phyloP scores from a whole-genome alignment of 2,329 filamentous ascomycete genomes.

The Aspergillus fischeri region DNA sequence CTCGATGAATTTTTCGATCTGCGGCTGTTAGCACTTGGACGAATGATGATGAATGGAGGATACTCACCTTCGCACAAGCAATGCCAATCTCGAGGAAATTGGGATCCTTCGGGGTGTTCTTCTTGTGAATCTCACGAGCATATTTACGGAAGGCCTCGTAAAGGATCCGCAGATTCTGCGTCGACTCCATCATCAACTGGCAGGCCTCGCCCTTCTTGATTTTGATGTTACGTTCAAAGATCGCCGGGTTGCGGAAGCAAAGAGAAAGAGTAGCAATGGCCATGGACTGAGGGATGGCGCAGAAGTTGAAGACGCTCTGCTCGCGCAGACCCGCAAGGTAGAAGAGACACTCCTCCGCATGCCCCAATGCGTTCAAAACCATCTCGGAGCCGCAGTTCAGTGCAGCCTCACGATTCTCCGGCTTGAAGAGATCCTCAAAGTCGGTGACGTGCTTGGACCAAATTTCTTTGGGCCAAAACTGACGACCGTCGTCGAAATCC shows the following conservation, averaged over 20 bases:
- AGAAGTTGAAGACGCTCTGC: slow-evolving; percentile 98
- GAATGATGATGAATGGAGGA: background rate
- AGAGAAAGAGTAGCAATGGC: slow-evolving; percentile 91
- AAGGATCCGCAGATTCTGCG: slow-evolving; percentile 78
- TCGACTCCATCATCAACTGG: slow-evolving; percentile 84
- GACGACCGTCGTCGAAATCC: slow-evolving; percentile 78
- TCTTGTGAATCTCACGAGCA: slow-evolving; percentile 76
- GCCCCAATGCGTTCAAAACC: slow-evolving; percentile 82
- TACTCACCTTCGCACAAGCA: slow-evolving; percentile 73
- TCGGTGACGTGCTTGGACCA: slow-evolving; percentile 93
- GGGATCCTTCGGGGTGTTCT: slow-evolving; percentile 90
- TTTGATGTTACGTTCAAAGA: slow-evolving; percentile 88
- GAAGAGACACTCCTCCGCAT: slow-evolving; percentile 91
- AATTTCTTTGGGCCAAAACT: slow-evolving; percentile 94
- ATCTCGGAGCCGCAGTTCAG: slow-evolving; percentile 87
- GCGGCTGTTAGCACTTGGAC: slow-evolving; percentile 8
- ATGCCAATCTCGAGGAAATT: slow-evolving; percentile 90
- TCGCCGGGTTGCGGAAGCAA: slow-evolving; percentile 83
- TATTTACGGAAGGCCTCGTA: slow-evolving; percentile 80
- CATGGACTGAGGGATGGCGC: slow-evolving; percentile 94
- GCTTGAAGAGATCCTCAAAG: slow-evolving; percentile 86
- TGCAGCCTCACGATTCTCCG: slow-evolving; percentile 70
- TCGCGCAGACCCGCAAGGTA: slow-evolving; percentile 94
- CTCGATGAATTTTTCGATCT: slow-evolving; percentile 96
- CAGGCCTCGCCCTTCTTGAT: slow-evolving; percentile 95